phyloP scores from a whole-genome alignment of 768 basidiomycete species.

The Tulasnella sp. region DNA sequence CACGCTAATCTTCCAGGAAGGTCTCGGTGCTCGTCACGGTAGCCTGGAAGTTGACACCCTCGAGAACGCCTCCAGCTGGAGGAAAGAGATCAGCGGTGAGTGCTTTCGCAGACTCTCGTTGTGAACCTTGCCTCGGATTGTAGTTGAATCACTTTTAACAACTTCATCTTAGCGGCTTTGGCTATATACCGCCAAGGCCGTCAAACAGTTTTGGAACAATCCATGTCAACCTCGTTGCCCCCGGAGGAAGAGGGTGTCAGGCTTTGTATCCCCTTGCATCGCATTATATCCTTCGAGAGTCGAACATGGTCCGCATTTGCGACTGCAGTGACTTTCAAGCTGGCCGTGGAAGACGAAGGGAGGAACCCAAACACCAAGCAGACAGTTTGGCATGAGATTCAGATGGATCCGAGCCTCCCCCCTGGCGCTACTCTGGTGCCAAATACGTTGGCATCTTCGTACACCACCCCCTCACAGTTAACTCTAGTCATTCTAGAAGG shows the following conservation, averaged over 20 bases:
- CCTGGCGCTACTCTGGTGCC: neutral
- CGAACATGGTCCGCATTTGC: slow-evolving; percentile 15
- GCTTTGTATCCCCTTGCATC: slow-evolving; percentile 37
- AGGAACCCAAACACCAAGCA: neutral
- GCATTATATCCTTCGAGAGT: slow-evolving; percentile 26
- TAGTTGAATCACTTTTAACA: no score
- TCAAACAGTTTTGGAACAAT: slow-evolving; percentile 20
- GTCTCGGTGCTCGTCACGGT: slow-evolving; percentile 22
- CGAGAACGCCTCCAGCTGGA: slow-evolving; percentile 43
- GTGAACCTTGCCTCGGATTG: no score
- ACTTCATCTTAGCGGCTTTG: slow-evolving; percentile 36
- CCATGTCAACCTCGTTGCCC: slow-evolving; percentile 21
- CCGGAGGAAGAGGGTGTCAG: slow-evolving; percentile 34
- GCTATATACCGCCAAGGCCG: slow-evolving; percentile 39
- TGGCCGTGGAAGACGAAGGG: neutral
- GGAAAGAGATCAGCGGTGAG: slow-evolving; percentile 37
- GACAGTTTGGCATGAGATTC: neutral
- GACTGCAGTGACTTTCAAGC: slow-evolving; percentile 12
- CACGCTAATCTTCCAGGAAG: slow-evolving; percentile 30
- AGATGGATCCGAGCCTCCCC: neutral
- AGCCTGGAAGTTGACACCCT: slow-evolving; percentile 45
- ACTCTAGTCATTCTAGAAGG: slow-evolving; percentile 6
- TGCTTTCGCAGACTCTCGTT: no score
- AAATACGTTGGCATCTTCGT: neutral
- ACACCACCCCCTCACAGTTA: neutral